Conservation (phyloP, 148 eudicot species). For the Selenicereus undatus region DNA sequence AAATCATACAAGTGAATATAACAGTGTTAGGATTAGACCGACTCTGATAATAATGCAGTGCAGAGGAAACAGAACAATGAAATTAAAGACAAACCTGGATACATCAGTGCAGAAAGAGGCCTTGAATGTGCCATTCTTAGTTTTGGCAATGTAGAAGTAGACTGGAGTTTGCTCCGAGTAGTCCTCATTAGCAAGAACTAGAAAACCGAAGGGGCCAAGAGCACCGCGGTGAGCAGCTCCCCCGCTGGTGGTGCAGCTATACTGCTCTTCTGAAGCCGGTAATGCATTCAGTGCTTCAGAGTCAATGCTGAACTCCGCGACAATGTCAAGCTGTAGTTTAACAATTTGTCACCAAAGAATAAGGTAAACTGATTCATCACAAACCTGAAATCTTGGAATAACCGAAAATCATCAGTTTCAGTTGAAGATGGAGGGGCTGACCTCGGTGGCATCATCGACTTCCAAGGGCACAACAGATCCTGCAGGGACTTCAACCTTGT, state of each 20-base stretch:
- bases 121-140: conserved; percentile 32
- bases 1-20: neutral
- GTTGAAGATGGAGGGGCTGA: conserved; percentile 1
- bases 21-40: no score
- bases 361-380: no score
- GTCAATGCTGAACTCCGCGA: conserved; percentile 57
- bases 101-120: conserved; percentile 66
- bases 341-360: no score
- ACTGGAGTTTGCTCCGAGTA: conserved; percentile 56
- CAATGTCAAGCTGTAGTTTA: conserved; percentile 47
- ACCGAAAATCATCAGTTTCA: neutral
- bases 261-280: conserved; percentile 30
- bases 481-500: conserved; percentile 33
- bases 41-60: no score
- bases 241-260: conserved; percentile 40
- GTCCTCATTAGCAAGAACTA: conserved; percentile 36
- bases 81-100: conserved; percentile 34
- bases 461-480: conserved; percentile 51
- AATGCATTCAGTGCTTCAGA: conserved; percentile 33
- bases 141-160: conserved; percentile 58
- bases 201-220: conserved; percentile 69
- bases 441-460: conserved; percentile 43
- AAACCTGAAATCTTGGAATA: no score
- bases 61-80: neutral
- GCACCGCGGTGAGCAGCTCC: conserved; percentile 62